These are phyloP conservation scores for Pedinophyceae sp. DNA, from an alignment of 139 green algal genomes.

Conservation along the genomic window DNA sequence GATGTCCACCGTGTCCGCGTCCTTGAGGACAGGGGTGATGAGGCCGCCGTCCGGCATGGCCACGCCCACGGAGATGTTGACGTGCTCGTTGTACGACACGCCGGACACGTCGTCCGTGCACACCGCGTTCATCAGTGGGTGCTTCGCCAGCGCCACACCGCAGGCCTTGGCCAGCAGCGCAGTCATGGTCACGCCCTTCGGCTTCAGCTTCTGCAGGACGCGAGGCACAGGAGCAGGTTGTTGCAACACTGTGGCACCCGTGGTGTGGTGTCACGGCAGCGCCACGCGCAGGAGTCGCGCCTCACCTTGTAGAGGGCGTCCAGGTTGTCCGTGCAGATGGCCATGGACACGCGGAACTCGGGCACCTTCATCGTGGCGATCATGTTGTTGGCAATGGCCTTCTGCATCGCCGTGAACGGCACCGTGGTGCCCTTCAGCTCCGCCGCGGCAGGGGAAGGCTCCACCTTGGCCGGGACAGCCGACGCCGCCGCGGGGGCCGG, in stretches of 20 bases:
- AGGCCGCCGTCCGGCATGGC: slow-evolving; percentile 90
- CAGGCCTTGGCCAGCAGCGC: slow-evolving; percentile 87
- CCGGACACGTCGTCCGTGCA: slow-evolving; percentile 68
- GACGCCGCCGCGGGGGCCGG: slow-evolving; percentile 22
- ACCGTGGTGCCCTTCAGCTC: slow-evolving; percentile 71
- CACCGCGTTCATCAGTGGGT: slow-evolving; percentile 78
- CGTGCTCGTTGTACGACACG: slow-evolving; percentile 80
- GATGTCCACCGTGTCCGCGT: slow-evolving; percentile 84
- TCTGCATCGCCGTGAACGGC: slow-evolving; percentile 81
- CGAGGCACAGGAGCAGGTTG: not conserved
- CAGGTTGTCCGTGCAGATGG: slow-evolving; percentile 81
- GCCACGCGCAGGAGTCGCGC: slow-evolving; percentile 2
- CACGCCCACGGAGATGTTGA: slow-evolving; percentile 91
- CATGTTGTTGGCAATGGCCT: slow-evolving; percentile 89
- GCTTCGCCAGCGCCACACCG: slow-evolving; percentile 68
- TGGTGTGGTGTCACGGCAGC: too few relatives aligned
- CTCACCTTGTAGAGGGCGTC: slow-evolving; percentile 94
- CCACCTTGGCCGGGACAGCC: too few relatives aligned
- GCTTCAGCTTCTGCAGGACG: slow-evolving; percentile 89
- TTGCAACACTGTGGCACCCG: too few relatives aligned
- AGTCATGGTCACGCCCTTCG: slow-evolving; percentile 96
- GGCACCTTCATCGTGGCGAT: slow-evolving; percentile 69
- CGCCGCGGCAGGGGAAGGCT: too few relatives aligned
- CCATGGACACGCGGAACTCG: slow-evolving; percentile 57
- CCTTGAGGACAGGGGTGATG: slow-evolving; percentile 92